Base-by-base conservation (phyloP, 1,284 basidiomycete species). In the Pyrrhoderma noxium region DNA sequence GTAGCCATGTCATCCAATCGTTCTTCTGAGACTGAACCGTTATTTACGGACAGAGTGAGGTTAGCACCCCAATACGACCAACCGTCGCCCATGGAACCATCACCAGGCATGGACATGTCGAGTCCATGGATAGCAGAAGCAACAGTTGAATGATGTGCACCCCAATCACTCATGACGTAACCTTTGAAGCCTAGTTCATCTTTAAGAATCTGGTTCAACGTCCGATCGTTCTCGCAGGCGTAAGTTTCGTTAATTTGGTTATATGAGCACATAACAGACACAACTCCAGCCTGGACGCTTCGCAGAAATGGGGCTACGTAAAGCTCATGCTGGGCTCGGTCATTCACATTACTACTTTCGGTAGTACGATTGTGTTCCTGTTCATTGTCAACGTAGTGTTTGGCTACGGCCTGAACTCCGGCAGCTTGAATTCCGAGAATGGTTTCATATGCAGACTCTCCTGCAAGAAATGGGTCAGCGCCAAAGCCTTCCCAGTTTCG, bases 401-500 rank as follows among this genome's bases (percentile, higher is more conserved):
- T 93, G 13, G 85, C 86, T 55, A 80, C 84, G 5, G 82, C 80
- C 61, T 82, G 85, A 0, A 92, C 84, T 31, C 89, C 88, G 1
- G 71, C 73, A 37, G 71, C 64, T 62, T 93, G 89, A 66, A 90
- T 68, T 1, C 89, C 89, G 19, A 82, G 64, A 54, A 91, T 76
- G 1, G 85, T 89, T 64, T 85, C 80, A 56, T 82, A 86, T 0
- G 85, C 79, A 0, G 78, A 76, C 64, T 85, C 85, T 14, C 86
- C 83, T 44, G 76, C 64, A 38, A 93, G 69, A 68, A 81, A 92
- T 0, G 89, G 87, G 62, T 88, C 84, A 14, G 75, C 82, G 43
- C 87, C 83, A 56, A 89, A 91, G 7, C 86, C 87, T 70, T 93
- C 89, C 87, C 87, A 93, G 65, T 89, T 90, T 8, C 90, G 70